Conservation (phyloP, 805 yeast species). For the Metschnikowia amazonensis region DNA sequence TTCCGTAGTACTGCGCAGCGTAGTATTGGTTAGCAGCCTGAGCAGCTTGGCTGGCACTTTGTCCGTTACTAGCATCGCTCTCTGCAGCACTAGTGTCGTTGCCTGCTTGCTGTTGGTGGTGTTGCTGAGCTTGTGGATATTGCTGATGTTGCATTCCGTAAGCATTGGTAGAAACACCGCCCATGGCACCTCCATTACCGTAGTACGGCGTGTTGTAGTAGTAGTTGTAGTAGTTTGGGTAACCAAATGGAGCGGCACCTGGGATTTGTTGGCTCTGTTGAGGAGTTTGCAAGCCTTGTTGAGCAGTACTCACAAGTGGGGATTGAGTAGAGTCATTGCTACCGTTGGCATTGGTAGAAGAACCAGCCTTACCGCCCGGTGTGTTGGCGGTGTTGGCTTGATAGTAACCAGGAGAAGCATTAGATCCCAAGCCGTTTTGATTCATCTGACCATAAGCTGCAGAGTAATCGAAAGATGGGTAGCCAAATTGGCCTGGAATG, state of each 20-base stretch:
- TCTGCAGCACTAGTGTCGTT: conserved; percentile 13
- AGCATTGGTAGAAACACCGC: conserved; percentile 16
- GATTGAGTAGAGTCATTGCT: conserved; percentile 28
- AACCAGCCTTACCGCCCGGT: conserved; percentile 20
- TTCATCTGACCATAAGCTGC: conserved; percentile 29
- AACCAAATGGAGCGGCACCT: conserved; percentile 36
- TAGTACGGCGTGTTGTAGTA: conserved; percentile 41
- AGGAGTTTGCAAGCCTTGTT: conserved; percentile 26
- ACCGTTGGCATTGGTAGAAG: conserved; percentile 20
- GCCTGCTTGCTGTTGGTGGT: conserved; percentile 12
- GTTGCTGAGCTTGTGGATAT: conserved; percentile 20
- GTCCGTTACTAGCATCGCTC: conserved; percentile 13
- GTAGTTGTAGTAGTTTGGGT: conserved; percentile 40
- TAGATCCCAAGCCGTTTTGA: conserved; percentile 17
- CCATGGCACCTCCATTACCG: conserved; percentile 30
- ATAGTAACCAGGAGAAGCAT: conserved; percentile 16
- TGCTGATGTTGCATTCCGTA: conserved; percentile 23
- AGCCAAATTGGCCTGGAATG: conserved; percentile 42
- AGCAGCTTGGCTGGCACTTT: conserved; percentile 12
- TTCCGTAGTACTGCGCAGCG: conserved; percentile 19
- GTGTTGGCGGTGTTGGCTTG: conserved; percentile 29
- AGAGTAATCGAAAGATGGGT: conserved; percentile 43
- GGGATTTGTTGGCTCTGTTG: conserved; percentile 33
- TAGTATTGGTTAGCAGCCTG: conserved; percentile 19
- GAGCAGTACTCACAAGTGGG: conserved; percentile 26